Conservation (phyloP, 371 early-diverging fungal species). For the Apophysomyces trapeziformis region DNA sequence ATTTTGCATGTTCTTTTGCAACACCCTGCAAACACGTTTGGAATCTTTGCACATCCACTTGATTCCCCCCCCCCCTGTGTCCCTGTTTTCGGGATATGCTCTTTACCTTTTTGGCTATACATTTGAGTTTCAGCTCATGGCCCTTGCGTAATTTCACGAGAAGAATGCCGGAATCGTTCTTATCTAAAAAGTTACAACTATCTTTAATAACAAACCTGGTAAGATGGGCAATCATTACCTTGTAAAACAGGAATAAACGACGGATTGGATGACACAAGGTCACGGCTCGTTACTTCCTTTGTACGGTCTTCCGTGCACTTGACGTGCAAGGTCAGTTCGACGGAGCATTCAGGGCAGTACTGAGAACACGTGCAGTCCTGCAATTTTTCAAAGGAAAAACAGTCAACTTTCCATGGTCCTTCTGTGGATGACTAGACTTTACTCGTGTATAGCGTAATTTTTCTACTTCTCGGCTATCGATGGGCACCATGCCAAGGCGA, state of each 20-base stretch:
- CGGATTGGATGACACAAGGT: constrained; percentile 80
- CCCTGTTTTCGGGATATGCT: background rate
- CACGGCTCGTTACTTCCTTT: constrained; percentile 82
- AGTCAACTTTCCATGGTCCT: background rate
- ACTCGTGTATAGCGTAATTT: constrained; percentile 85
- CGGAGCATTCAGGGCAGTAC: constrained; percentile 91
- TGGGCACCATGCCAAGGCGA: constrained; percentile 97
- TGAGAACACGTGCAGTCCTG: constrained; percentile 91
- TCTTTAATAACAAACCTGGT: background rate
- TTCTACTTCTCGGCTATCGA: constrained; percentile 79
- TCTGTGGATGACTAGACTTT: constrained; percentile 17
- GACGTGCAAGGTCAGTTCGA: constrained; percentile 86
- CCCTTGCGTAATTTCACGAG: constrained; percentile 93
- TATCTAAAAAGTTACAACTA: constrained; percentile 28
- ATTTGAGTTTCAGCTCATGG: constrained; percentile 89
- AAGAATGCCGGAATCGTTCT: constrained; percentile 80
- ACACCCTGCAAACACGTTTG: constrained; percentile 69
- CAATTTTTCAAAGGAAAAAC: background rate
- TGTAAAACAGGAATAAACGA: constrained; percentile 78
- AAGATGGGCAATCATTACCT: constrained; percentile 40
- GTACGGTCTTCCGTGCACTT: constrained; percentile 81
- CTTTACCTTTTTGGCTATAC: constrained; percentile 80
- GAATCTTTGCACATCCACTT: background rate
- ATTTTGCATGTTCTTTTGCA: constrained; percentile 98
- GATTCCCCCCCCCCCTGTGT: background rate